Evolutionary conservation across 495 filamentous ascomycete species (phyloP), one percentile per base, ranked within the genome.

Genomic region (Rusavskia elegans): DNA sequence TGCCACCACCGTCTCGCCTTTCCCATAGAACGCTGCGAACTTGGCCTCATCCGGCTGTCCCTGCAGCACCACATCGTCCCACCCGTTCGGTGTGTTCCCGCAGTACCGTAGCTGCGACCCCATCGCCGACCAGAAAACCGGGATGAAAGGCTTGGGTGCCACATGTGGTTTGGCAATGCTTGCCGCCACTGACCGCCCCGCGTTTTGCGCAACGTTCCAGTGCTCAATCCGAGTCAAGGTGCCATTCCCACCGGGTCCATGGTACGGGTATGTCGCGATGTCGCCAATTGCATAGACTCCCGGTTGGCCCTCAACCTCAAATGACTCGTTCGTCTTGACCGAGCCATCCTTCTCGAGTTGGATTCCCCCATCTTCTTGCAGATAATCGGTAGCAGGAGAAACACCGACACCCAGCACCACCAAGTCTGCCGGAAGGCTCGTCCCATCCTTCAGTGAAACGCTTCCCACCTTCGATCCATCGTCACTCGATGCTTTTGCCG

Each of bases 181-280:
- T 51, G 70, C 67, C 5, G 86, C 92, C 6, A 81, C 92, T 21
- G 72, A 70, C 17, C 90, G 83, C 5, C 92, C 92, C 5, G 83
- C 69, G 57, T 96, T 96, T 66, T 97, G 92, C 3, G 92, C 92
- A 2, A 98, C 92, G 64, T 96, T 89, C 90, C 89, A 98, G 64
- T 98, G 92, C 71, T 98, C 93, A 65, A 95, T 95, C 52, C 87
- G 72, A 2, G 75, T 77, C 25, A 71, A 71, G 5, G 69, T 72
- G 50, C 86, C 84, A 55, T 81, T 69, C 2, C 83, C 78, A n/a
- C 86, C 87, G 0, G 90, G 89, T 2, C 90, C 89, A 63, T 87
- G 77, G 69, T 96, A 98, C 0, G 90, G 90, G 61, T 87, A 95
- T 1, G 88, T 92, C 8, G 92, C 89, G 51, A 98, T 97, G 63